These are phyloP conservation scores for Apiospora pterosperma DNA, from an alignment of 2,329 filamentous ascomycete species.

Conservation along the genomic window DNA sequence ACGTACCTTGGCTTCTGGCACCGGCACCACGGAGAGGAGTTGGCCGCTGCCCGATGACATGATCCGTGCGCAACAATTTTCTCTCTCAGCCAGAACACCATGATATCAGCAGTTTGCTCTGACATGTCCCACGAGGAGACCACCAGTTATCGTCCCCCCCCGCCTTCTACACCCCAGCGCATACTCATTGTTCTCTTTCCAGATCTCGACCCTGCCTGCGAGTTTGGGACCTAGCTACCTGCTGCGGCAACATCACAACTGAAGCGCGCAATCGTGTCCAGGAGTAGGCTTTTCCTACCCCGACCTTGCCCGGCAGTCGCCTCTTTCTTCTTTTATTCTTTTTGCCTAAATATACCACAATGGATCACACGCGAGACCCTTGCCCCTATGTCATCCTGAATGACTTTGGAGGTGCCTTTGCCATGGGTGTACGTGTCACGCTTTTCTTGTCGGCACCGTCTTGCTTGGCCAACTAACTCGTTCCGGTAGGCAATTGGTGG, in stretches of 20 bases:
- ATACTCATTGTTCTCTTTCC: neutral
- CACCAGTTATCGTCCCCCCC: neutral
- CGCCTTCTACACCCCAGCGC: neutral
- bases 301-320: neutral
- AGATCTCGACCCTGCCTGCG: too few relatives aligned
- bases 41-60: neutral
- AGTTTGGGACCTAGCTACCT: too few relatives aligned
- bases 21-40: conserved; percentile 1
- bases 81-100: neutral
- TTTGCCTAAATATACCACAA: conserved; percentile 29
- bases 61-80: conserved; percentile 15
- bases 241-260: neutral
- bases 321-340: neutral
- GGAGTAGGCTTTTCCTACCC: neutral
- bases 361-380: conserved; percentile 96
- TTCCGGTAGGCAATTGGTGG: conserved; percentile 63
- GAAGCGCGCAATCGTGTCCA: neutral
- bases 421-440: conserved; percentile 65
- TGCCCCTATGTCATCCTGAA: conserved; percentile 96
- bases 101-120: neutral
- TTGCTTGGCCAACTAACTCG: neutral
- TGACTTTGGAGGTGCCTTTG: conserved; percentile 96
- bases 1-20: too few relatives aligned
- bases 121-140: neutral
- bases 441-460: neutral